Evolutionary conservation across 768 basidiomycete genomes (phyloP).

Genomic region (Boletus fagicola): DNA sequence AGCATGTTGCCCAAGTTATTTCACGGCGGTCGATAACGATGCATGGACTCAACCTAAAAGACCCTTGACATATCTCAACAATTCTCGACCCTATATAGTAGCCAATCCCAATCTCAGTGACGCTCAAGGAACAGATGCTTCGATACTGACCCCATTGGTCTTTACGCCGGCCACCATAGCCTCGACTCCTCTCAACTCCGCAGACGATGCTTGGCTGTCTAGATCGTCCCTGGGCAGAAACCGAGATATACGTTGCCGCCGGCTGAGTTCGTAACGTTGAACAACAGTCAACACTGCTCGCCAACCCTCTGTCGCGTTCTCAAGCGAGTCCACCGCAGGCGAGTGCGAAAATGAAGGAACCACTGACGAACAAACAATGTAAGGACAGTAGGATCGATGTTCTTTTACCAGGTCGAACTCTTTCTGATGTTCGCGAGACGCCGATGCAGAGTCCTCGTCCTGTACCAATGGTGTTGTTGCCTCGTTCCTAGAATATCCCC

Average conservation of each 20-base stretch:
- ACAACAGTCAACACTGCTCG: slow-evolving; percentile 70
- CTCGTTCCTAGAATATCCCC: slow-evolving; percentile 56
- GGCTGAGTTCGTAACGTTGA: slow-evolving; percentile 61
- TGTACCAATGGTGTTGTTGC: slow-evolving; percentile 3
- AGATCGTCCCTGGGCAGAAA: slow-evolving; percentile 18
- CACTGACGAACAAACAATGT: slow-evolving; percentile 65
- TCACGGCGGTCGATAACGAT: background rate
- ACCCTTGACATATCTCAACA: slow-evolving; percentile 70
- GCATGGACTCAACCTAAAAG: slow-evolving; percentile 50
- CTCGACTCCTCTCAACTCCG: slow-evolving; percentile 51
- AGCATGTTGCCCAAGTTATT: background rate
- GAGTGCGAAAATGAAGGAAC: slow-evolving; percentile 53
- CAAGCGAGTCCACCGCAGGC: slow-evolving; percentile 23
- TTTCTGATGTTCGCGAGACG: slow-evolving; percentile 34
- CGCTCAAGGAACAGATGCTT: slow-evolving; percentile 6
- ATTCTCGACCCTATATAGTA: slow-evolving; percentile 56
- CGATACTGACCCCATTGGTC: slow-evolving; percentile 58
- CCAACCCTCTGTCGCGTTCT: slow-evolving; percentile 65
- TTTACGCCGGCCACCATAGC: slow-evolving; percentile 81
- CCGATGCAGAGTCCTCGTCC: slow-evolving; percentile 18
- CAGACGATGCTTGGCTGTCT: slow-evolving; percentile 34
- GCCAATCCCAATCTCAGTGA: slow-evolving; percentile 1
- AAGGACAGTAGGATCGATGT: slow-evolving; percentile 86
- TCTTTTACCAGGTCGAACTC: slow-evolving; percentile 76
- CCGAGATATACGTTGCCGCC: slow-evolving; percentile 46